Evolutionary conservation across 1,139 yeast species (phyloP).

Genomic region (Eremothecium sinecaudum): DNA sequence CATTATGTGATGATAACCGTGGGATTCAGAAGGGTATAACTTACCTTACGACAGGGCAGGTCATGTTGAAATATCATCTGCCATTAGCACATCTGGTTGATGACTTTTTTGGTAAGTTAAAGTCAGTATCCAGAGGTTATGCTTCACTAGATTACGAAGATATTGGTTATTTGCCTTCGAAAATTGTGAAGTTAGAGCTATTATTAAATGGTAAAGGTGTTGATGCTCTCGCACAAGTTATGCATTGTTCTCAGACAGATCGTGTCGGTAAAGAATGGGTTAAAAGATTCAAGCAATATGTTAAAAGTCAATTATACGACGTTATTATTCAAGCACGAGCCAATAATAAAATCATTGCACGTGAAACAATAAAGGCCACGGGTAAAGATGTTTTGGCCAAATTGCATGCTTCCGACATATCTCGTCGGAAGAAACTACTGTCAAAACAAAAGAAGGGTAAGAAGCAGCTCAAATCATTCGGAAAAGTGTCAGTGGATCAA

Average conservation of each 20-base stretch:
- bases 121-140: conserved; percentile 84
- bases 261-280: conserved; percentile 75
- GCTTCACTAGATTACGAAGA: conserved; percentile 95
- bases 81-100: conserved; percentile 89
- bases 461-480: conserved; percentile 70
- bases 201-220: conserved; percentile 83
- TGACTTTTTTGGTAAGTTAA: conserved; percentile 87
- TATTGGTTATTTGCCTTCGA: conserved; percentile 71
- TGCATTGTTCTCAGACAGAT: conserved; percentile 74
- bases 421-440: conserved; percentile 79
- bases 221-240: conserved; percentile 85
- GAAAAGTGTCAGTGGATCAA: conserved; percentile 67
- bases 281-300: conserved; percentile 64
- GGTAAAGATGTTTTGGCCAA: conserved; percentile 88
- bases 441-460: conserved; percentile 92
- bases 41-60: conserved; percentile 69
- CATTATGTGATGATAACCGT: conserved; percentile 72
- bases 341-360: conserved; percentile 71
- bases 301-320: conserved; percentile 77
- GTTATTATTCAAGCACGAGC: conserved; percentile 89
- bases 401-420: conserved; percentile 87
- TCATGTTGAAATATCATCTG: conserved; percentile 62
- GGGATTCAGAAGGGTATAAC: conserved; percentile 77
- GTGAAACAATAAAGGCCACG: conserved; percentile 89
- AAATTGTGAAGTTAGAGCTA: conserved; percentile 78